Conservation (phyloP, 2,329 filamentous ascomycete genomes). For the Didymella arachidicola region DNA sequence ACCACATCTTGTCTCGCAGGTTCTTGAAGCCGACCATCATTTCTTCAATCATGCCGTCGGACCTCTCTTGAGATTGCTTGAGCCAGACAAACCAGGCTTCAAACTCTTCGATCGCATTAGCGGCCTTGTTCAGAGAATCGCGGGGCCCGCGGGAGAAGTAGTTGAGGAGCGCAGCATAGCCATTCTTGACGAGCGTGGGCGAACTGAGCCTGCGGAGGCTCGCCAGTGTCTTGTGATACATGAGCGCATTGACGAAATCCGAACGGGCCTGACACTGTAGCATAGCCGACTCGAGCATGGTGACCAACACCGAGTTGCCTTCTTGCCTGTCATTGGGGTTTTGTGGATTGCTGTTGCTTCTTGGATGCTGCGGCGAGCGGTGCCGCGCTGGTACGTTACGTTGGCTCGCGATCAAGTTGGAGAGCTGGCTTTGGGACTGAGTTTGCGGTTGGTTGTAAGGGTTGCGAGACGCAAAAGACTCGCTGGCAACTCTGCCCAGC, state of each 20-base stretch:
- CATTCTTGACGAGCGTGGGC: conserved; percentile 68
- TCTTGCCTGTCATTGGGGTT: conserved; percentile 38
- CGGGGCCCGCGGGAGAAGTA: conserved; percentile 76
- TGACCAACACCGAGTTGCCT: conserved; percentile 65
- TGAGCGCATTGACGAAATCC: conserved; percentile 83
- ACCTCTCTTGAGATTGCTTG: conserved; percentile 80
- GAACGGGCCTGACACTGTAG: conserved; percentile 78
- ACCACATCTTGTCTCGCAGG: conserved; percentile 98
- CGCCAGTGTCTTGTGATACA: conserved; percentile 84
- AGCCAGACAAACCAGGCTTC: conserved; percentile 85
- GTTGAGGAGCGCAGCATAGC: conserved; percentile 75
- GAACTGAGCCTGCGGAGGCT: conserved; percentile 72
- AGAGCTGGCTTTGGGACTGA: conserved; percentile 48
- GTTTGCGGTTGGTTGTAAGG: conserved; percentile 47
- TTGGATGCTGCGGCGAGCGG: conserved; percentile 48
- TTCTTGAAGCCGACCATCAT: conserved; percentile 78
- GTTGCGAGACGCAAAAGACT: conserved; percentile 61
- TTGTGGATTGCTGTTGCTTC: conserved; percentile 54
- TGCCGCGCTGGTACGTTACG: conserved; percentile 45
- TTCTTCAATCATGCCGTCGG: conserved; percentile 75
- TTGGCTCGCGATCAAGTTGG: conserved; percentile 50
- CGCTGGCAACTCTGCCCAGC: conserved; percentile 37
- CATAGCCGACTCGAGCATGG: conserved; percentile 79
- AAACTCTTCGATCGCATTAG: conserved; percentile 77
- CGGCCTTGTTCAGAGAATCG: conserved; percentile 73